Percentiles rank a stretch among this genome's conserved stretches.
phyloP scores from a whole-genome alignment of 2,329 filamentous ascomycete genomes.

The Paecilomyces niveus region DNA sequence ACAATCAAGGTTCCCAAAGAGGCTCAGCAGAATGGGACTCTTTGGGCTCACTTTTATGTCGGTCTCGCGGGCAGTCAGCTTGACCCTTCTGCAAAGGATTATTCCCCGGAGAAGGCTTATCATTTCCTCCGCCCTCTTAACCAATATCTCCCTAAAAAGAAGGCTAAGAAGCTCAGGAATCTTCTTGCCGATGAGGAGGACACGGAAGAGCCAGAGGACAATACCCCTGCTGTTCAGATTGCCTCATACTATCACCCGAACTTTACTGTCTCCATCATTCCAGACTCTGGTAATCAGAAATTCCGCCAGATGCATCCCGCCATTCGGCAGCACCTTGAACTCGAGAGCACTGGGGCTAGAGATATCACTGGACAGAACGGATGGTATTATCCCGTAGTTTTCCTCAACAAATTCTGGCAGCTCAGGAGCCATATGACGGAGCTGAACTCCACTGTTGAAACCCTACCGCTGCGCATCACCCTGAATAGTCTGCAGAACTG shows the following conservation, averaged over 20 bases:
- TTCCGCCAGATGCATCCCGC: conserved; percentile 65
- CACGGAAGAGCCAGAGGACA: conserved; percentile 42
- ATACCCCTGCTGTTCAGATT: conserved; percentile 59
- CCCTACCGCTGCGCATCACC: conserved; percentile 73
- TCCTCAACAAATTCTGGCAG: conserved; percentile 96
- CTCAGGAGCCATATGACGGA: conserved; percentile 83
- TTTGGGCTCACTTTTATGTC: conserved; percentile 92
- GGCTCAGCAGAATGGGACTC: conserved; percentile 85
- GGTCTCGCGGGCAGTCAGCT: conserved; percentile 67
- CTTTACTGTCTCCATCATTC: conserved; percentile 80
- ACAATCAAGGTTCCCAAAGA: conserved; percentile 67
- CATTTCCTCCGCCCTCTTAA: conserved; percentile 81
- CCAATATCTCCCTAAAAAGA: conserved; percentile 87
- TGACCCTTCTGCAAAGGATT: conserved; percentile 66
- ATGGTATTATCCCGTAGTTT: conserved; percentile 90
- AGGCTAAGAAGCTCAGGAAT: conserved; percentile 78
- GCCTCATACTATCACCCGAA: conserved; percentile 93
- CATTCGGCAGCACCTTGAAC: conserved; percentile 66
- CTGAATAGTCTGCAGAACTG: conserved; percentile 75
- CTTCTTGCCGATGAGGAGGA: conserved; percentile 56
- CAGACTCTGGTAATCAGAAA: conserved; percentile 64
- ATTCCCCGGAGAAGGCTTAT: conserved; percentile 68
- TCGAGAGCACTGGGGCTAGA: conserved; percentile 73
- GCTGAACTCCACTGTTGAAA: conserved; percentile 81
- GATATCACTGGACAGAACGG: conserved; percentile 79